Evolutionary conservation across 768 basidiomycete genomes (phyloP), one percentile per base, ranked within the genome.

Genomic region (Tylopilus felleus): DNA sequence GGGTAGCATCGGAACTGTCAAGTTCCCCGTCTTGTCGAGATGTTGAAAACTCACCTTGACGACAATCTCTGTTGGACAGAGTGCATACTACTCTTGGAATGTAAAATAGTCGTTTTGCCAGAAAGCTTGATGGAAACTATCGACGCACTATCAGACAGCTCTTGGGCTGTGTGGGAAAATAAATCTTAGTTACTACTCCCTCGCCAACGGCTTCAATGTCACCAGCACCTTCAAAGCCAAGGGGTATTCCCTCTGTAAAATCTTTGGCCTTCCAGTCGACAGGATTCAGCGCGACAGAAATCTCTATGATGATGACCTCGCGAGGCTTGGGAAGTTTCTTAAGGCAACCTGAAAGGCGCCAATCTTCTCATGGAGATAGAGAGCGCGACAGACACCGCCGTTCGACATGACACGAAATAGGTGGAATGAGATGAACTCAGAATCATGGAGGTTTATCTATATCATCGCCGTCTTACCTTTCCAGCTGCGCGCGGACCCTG

Each of bases 241-340:
- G 13, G 33, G 33, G 14, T 35, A 35, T 35, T 35, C 33, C 6
- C 33, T 35, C 13, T 36, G 35, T 2, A 13, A 16, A 17, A 3
- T 36, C 35, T 27, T 38, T 41, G 8, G 54, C 52, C 31, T 54
- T 62, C 62, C 58, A 57, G 52, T 81, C 78, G 7, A 73, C 69
- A 8, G 78, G 79, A 55, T 79, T 77, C 33, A 80, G 53, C 2
- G 71, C 70, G 0, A 74, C 68, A 1, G 77, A 65, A 29, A 69
- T 51, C 25, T 77, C 57, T 55, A 73, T 74, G 59, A 78, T 66
- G 35, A 79, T 61, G 29, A 80, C 44, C 45, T 78, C 74, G 17
- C 71, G 71, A 1, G 72, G 65, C 1, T n/a, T n/a, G n/a, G n/a
- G n/a, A n/a, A n/a, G n/a, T n/a, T n/a, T n/a, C n/a, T n/a, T n/a